phyloP scores from a whole-genome alignment of 176 grass and related monocot genomes.

The Musa acuminata region DNA sequence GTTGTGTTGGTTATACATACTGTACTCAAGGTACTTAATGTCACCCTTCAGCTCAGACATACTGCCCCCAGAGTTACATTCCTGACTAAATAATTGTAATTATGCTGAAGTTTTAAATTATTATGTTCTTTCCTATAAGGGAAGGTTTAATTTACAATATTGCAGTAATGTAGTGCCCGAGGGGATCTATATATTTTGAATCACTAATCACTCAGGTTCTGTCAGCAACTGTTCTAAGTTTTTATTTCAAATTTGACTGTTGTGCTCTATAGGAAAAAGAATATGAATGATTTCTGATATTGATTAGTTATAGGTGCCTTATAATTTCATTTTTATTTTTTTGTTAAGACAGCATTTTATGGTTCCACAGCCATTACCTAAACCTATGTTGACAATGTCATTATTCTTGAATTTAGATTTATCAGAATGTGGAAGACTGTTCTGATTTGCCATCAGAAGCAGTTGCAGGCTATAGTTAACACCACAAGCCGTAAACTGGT shows the following conservation, averaged over 20 bases:
- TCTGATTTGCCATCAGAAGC: constrained; percentile 62
- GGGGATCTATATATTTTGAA: neutral
- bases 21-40: too few species aligned
- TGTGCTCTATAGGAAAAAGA: neutral
- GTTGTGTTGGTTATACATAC: too few species aligned
- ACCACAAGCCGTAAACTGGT: constrained; percentile 46
- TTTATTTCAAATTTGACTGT: neutral
- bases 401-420: constrained; percentile 34
- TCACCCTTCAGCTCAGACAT: too few species aligned
- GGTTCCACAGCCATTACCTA: neutral
- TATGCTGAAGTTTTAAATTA: too few species aligned
- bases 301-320: neutral
- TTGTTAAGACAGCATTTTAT: neutral
- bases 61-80: too few species aligned
- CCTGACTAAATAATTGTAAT: too few species aligned
- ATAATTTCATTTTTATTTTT: neutral
- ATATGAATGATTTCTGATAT: neutral
- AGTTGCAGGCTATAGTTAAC: constrained; percentile 43
- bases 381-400: neutral
- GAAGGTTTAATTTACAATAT: too few species aligned
- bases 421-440: constrained; percentile 70
- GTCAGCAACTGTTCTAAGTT: neutral
- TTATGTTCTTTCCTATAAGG: too few species aligned
- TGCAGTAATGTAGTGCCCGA: too few species aligned
- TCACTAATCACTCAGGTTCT: neutral